phyloP scores from a whole-genome alignment of 495 filamentous ascomycete genomes.

The Aspergillus homomorphus region DNA sequence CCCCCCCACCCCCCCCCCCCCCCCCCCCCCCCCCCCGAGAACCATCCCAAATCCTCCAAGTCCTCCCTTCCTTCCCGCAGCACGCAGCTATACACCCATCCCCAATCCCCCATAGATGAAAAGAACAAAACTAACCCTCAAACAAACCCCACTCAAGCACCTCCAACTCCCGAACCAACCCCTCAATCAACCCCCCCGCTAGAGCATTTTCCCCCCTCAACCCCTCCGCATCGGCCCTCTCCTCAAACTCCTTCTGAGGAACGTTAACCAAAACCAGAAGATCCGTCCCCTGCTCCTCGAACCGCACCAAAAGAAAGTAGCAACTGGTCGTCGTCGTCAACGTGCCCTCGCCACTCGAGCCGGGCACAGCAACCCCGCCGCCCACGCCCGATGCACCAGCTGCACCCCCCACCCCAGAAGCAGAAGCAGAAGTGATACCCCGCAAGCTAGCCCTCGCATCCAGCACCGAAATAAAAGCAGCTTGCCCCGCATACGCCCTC shows the following conservation, averaged over 20 bases:
- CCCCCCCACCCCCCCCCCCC: not conserved
- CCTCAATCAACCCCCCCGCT: conserved; percentile 56
- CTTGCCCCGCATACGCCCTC: conserved; percentile 33
- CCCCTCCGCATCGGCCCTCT: conserved; percentile 31
- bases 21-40: no score
- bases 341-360: conserved; percentile 21
- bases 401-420: conserved; percentile 8
- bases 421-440: no score
- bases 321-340: conserved; percentile 27
- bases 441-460: no score
- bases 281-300: conserved; percentile 75
- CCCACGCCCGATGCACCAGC: conserved; percentile 20
- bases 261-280: conserved; percentile 88
- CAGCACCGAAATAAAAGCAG: conserved; percentile 24
- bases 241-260: conserved; percentile 69
- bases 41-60: no score
- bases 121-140: conserved; percentile 17
- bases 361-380: conserved; percentile 21
- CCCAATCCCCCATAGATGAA: not conserved
- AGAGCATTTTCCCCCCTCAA: conserved; percentile 59
- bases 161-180: conserved; percentile 67
- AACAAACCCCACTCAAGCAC: conserved; percentile 85
- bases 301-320: conserved; percentile 58
- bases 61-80: no score
- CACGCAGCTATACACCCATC: no score